These are phyloP conservation scores for Nepenthes gracilis DNA, from an alignment of 148 eudicot genomes.

Conservation along the genomic window DNA sequence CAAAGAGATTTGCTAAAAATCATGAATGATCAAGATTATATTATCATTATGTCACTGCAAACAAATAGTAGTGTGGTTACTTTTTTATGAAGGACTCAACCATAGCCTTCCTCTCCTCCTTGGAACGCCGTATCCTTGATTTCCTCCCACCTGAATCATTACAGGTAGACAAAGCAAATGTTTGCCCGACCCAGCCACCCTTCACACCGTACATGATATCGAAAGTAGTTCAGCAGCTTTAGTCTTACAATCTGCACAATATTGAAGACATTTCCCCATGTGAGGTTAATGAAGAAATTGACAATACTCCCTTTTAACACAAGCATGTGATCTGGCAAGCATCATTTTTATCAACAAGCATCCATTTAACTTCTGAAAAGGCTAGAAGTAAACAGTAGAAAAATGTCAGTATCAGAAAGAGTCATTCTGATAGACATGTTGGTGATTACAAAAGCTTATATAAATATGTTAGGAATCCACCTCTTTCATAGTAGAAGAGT, in stretches of 20 bases:
- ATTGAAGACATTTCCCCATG: not conserved
- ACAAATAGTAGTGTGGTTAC: conserved; percentile 18
- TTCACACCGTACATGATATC: conserved; percentile 50
- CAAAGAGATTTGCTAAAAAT: not conserved
- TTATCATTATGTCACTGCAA: no score
- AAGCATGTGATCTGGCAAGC: no score
- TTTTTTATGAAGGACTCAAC: conserved; percentile 72
- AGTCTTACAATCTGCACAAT: conserved; percentile 12
- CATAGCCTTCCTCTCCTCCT: conserved; percentile 85
- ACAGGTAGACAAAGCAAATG: conserved; percentile 56
- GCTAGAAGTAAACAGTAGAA: no score
- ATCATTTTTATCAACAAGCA: no score
- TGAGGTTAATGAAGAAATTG: not conserved
- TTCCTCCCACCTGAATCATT: conserved; percentile 57
- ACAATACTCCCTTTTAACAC: not conserved
- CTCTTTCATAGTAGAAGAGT: no score
- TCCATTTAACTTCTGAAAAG: no score
- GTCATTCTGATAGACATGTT: no score
- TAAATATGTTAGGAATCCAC: no score
- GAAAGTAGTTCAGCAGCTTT: conserved; percentile 1
- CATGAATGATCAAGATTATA: not conserved
- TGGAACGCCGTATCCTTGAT: conserved; percentile 66
- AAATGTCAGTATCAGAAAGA: no score
- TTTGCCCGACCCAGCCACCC: conserved; percentile 67
- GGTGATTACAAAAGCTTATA: no score